These are phyloP conservation scores for Mucor racemosus DNA, from an alignment of 371 early-diverging fungal genomes.

Conservation along the genomic window DNA sequence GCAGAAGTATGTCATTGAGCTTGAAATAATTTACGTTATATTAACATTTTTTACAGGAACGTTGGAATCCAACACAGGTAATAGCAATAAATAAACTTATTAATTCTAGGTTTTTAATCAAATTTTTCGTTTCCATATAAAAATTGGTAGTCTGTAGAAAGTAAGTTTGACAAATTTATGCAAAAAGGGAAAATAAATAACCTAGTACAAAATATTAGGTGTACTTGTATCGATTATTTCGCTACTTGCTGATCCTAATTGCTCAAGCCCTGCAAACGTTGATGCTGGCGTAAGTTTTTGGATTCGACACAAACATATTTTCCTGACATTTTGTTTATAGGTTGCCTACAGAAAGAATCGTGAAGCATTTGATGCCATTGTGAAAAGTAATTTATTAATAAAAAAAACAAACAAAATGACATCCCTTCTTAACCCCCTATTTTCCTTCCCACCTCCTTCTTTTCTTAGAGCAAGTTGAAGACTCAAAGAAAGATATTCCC, in stretches of 20 bases:
- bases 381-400: conserved; percentile 54
- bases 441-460: background rate
- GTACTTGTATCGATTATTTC: conserved; percentile 90
- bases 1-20: conserved; percentile 57
- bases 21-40: background rate
- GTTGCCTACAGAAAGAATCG: conserved; percentile 83
- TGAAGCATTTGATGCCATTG: conserved; percentile 70
- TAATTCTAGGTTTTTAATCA: conserved; percentile 3
- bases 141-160: conserved; percentile 48
- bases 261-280: conserved; percentile 93
- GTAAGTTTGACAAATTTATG: conserved; percentile 31
- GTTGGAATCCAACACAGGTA: conserved; percentile 94
- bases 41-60: conserved; percentile 57
- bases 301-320: background rate
- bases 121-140: background rate
- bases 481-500: conserved; percentile 59
- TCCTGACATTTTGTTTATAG: conserved; percentile 19
- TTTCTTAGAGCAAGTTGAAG: conserved; percentile 56
- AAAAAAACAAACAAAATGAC: background rate
- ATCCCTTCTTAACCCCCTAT: conserved; percentile 2
- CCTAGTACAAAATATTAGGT: conserved; percentile 34
- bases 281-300: conserved; percentile 60
- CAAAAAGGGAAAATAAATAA: background rate
- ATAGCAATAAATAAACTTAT: conserved; percentile 11
- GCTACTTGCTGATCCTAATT: conserved; percentile 96